Evolutionary conservation across 2,329 filamentous ascomycete species (phyloP).

Genomic region (Neurospora sp.): DNA sequence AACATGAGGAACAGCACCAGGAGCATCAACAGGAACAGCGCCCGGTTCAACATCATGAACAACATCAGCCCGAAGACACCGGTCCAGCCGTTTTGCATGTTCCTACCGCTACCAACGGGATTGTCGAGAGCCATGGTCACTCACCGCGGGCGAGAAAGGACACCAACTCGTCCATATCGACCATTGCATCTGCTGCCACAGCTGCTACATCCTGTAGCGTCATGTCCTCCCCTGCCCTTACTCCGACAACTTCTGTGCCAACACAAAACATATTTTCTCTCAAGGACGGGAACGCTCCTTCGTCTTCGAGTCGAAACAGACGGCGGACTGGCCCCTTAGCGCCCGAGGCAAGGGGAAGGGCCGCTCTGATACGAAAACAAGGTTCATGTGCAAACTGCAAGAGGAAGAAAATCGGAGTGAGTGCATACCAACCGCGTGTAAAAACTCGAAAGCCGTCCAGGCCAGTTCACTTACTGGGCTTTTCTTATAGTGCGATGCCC

Average conservation of each 20-base stretch:
- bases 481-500: conserved; percentile 41
- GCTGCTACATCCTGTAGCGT: conserved; percentile 41
- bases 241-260: conserved; percentile 22
- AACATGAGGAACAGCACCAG: conserved; percentile 14
- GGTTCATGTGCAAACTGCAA: conserved; percentile 48
- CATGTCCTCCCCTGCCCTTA: conserved; percentile 34
- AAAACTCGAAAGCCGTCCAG: not conserved
- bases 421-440: conserved; percentile 20
- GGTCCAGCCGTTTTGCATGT: conserved; percentile 5
- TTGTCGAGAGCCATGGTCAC: conserved; percentile 12
- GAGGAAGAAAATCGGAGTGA: conserved; percentile 47
- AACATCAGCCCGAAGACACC: conserved; percentile 10
- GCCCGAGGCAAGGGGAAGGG: conserved; percentile 47
- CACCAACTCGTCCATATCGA: conserved; percentile 43
- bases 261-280: conserved; percentile 44
- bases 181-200: conserved; percentile 37
- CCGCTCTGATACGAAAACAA: conserved; percentile 48
- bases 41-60: conserved; percentile 8
- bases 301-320: conserved; percentile 34
- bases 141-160: conserved; percentile 34
- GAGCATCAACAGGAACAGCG: conserved; percentile 7
- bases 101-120: conserved; percentile 7
- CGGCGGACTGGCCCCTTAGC: conserved; percentile 50
- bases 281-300: conserved; percentile 40
- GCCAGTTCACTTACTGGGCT: conserved; percentile 7